phyloP scores from a whole-genome alignment of 805 yeast genomes.

The Kodamaea hsintzibuensis region DNA sequence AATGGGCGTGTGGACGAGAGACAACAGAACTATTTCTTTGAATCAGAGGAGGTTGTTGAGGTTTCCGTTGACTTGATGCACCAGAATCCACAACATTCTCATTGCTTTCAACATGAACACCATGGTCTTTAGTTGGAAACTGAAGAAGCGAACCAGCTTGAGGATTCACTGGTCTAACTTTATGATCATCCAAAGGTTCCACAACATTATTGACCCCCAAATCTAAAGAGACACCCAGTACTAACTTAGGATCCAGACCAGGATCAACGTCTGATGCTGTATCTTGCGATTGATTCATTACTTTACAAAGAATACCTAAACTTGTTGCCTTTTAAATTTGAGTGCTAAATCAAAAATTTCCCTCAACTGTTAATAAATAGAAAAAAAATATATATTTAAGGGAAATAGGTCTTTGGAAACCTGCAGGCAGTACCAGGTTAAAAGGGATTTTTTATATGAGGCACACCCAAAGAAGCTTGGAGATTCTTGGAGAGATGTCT shows the following conservation, averaged over 20 bases:
- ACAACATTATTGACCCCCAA: background rate
- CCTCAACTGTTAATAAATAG: background rate
- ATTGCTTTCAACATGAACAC: background rate
- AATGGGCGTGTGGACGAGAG: conserved; percentile 10
- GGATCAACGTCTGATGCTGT: background rate
- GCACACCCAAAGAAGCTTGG: background rate
- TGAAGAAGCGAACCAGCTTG: background rate
- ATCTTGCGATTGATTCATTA: conserved; percentile 1
- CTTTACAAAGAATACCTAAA: background rate
- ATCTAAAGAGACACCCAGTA: background rate
- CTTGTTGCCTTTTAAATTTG: background rate
- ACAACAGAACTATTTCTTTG: background rate
- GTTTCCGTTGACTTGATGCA: background rate
- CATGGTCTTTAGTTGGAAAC: background rate
- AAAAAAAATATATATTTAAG: background rate
- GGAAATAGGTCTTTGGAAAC: background rate
- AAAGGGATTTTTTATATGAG: background rate
- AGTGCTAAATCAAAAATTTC: background rate
- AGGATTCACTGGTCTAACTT: background rate
- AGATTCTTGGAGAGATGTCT: background rate
- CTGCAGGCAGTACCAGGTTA: background rate
- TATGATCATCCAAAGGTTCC: background rate
- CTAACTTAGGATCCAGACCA: background rate
- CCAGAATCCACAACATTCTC: background rate
- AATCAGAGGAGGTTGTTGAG: background rate